These are phyloP conservation scores for Ascochyta fabae DNA, from an alignment of 2,329 filamentous ascomycete species.

Conservation along the genomic window DNA sequence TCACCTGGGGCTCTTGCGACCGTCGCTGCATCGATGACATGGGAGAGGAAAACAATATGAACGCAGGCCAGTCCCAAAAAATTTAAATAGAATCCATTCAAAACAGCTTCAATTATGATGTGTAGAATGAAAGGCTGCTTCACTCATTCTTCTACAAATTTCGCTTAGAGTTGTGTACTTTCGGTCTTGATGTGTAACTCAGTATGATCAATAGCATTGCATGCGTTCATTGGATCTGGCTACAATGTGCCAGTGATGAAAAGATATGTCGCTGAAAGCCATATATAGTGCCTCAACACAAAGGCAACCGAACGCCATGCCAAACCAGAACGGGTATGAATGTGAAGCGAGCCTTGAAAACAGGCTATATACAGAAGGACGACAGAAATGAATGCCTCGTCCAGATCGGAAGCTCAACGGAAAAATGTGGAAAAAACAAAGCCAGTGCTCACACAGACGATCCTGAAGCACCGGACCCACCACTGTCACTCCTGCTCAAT, in stretches of 20 bases:
- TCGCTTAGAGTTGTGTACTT: too few relatives aligned
- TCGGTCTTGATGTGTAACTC: too few relatives aligned
- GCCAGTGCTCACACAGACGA: conserved; percentile 1
- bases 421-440: neutral
- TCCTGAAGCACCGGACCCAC: conserved; percentile 28
- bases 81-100: too few relatives aligned
- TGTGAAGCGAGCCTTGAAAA: neutral
- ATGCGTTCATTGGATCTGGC: too few relatives aligned
- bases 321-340: conserved; percentile 7
- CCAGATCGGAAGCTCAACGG: neutral
- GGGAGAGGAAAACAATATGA: too few relatives aligned
- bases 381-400: neutral
- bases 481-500: conserved; percentile 32
- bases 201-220: too few relatives aligned
- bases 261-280: neutral
- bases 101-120: too few relatives aligned
- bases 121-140: too few relatives aligned
- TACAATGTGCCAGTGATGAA: neutral
- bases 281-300: neutral
- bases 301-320: conserved; percentile 1
- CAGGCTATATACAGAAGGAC: neutral
- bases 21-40: too few relatives aligned
- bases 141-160: too few relatives aligned
- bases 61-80: too few relatives aligned
- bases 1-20: neutral